Evolutionary conservation across 805 yeast genomes (phyloP).

Genomic region (Candida insectalens): DNA sequence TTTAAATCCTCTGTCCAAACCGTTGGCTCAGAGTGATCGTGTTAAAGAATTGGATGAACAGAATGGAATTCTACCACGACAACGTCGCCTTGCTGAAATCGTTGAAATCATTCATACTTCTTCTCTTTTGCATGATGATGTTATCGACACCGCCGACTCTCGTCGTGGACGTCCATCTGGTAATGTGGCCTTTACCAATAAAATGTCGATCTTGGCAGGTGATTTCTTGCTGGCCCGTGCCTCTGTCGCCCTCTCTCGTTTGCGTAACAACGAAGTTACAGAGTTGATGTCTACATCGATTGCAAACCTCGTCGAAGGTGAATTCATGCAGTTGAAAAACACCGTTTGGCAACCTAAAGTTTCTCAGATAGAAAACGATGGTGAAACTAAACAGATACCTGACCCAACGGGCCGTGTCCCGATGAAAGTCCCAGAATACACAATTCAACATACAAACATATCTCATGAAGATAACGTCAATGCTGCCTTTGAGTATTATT

Average conservation of each 20-base stretch:
- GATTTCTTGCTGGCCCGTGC: constrained; percentile 94
- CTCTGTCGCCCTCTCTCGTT: constrained; percentile 86
- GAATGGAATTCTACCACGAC: constrained; percentile 86
- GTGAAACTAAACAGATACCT: constrained; percentile 37
- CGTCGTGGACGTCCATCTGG: constrained; percentile 89
- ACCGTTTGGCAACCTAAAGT: constrained; percentile 57
- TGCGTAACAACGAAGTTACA: constrained; percentile 94
- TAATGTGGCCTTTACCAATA: constrained; percentile 87
- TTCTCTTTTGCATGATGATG: constrained; percentile 90
- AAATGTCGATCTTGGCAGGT: constrained; percentile 96
- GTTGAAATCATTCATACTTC: constrained; percentile 99
- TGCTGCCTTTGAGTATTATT: constrained; percentile 90
- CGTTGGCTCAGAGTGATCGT: constrained; percentile 62
- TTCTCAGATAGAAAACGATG: constrained; percentile 33
- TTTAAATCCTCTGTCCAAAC: constrained; percentile 74
- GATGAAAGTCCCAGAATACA: constrained; percentile 47
- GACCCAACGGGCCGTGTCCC: constrained; percentile 55
- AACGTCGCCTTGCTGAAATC: constrained; percentile 90
- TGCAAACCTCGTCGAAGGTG: constrained; percentile 96
- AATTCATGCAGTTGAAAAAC: constrained; percentile 96
- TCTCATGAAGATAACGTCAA: constrained; percentile 58
- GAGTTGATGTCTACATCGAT: constrained; percentile 92
- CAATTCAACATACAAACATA: constrained; percentile 26
- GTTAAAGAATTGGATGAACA: constrained; percentile 36
- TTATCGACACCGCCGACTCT: constrained; percentile 81